These are phyloP conservation scores for Penicillium aurantiogriseum DNA, from an alignment of 2,329 filamentous ascomycete species.

Conservation along the genomic window DNA sequence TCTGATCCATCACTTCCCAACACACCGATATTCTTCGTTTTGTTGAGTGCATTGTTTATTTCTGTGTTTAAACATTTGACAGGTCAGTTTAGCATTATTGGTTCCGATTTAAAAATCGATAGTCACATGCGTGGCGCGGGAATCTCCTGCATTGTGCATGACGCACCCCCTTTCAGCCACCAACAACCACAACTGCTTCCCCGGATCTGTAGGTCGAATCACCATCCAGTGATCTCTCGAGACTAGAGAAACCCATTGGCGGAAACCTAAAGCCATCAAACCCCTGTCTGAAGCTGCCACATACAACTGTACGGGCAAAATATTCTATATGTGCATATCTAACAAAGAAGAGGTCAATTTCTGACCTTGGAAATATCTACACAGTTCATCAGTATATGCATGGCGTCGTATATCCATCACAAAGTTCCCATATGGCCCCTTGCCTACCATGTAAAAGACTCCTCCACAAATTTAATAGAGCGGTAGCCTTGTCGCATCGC, in stretches of 20 bases:
- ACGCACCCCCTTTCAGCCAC: conserved; percentile 2
- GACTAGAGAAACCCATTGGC: neutral
- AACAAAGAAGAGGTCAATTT: neutral
- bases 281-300: neutral
- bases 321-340: neutral
- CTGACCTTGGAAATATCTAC: neutral
- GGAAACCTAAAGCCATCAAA: neutral
- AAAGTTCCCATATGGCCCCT: neutral
- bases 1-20: neutral
- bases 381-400: neutral
- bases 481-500: conserved; percentile 35
- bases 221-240: neutral
- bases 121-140: conserved; percentile 5
- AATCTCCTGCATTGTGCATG: conserved; percentile 13
- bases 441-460: conserved; percentile 43
- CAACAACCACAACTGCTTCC: neutral
- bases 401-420: neutral
- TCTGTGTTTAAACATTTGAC: no score
- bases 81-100: neutral
- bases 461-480: conserved; percentile 48
- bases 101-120: conserved; percentile 3
- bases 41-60: neutral
- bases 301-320: neutral
- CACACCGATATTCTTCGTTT: neutral
- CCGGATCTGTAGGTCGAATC: neutral